Percentiles rank a stretch among this genome's conserved stretches.
Evolutionary conservation across 768 basidiomycete species (phyloP).

Genomic region (Amanita muscaria): DNA sequence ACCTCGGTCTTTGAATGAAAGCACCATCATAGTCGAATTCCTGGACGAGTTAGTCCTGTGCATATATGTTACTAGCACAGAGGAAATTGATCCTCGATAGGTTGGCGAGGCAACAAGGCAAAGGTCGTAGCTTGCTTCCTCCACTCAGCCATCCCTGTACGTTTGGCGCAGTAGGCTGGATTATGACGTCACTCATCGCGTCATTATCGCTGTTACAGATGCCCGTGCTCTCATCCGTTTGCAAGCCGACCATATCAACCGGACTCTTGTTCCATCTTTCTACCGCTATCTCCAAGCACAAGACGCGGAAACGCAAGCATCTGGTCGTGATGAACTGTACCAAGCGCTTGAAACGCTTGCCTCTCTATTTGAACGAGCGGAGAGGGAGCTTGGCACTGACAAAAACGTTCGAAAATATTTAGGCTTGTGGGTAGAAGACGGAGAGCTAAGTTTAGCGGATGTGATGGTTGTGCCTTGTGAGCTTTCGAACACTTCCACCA

Average conservation of each 20-base stretch:
- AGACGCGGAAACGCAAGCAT: slow-evolving; percentile 41
- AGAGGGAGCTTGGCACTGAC: slow-evolving; percentile 23
- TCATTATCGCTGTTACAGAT: slow-evolving; percentile 31
- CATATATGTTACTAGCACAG: background rate
- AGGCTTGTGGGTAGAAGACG: slow-evolving; percentile 55
- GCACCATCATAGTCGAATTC: slow-evolving; percentile 70
- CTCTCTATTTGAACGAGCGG: slow-evolving; percentile 46
- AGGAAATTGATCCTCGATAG: background rate
- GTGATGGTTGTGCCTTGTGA: slow-evolving; percentile 65
- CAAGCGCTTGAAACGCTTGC: slow-evolving; percentile 43
- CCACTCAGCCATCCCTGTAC: slow-evolving; percentile 49
- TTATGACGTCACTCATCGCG: background rate
- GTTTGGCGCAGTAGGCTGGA: slow-evolving; percentile 12
- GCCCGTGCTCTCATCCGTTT: slow-evolving; percentile 59
- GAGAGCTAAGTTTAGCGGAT: slow-evolving; percentile 53
- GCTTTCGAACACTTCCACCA: slow-evolving; percentile 12
- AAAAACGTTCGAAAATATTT: slow-evolving; percentile 25
- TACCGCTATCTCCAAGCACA: slow-evolving; percentile 72
- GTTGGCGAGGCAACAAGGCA: slow-evolving; percentile 22
- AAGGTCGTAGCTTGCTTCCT: slow-evolving; percentile 44
- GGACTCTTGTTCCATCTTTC: slow-evolving; percentile 58
- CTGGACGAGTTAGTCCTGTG: slow-evolving; percentile 54
- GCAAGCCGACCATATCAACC: slow-evolving; percentile 60
- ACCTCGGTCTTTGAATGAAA: slow-evolving; percentile 65
- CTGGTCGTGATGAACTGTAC: slow-evolving; percentile 44